Base-by-base conservation (phyloP, 306 rosid genomes). In the Cucurbita moschata region DNA sequence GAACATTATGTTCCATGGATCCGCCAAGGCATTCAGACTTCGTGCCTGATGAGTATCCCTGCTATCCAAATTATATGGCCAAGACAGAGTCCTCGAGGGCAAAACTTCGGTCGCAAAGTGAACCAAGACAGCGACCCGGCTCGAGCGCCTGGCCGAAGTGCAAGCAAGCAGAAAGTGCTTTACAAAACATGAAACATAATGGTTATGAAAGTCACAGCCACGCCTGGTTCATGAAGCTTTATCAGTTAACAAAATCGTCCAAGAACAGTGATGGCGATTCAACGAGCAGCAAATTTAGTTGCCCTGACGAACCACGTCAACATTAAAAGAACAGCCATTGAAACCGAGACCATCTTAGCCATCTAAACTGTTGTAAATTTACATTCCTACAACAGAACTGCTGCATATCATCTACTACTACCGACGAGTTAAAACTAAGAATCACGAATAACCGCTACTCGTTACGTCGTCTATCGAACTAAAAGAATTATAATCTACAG, bases 41-140 rank as follows among this genome's bases (percentile, higher is more conserved):
- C 49, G 6, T 52, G 4, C 73, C 64, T 58, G 37, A 76, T 63
- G 81, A 77, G 37, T 76, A 80, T 67, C 73, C 85, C 75, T 62
- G 79, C 76, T 75, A 81, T 73, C 88, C 97, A 69, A 87, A 72
- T 83, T 86, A 85, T 84, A 89, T 88, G 95, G 83, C 82, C 72
- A 90, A 84, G 53, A 90, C 98, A 14, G 76, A 86, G 72, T 87
- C 96, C 47, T 90, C 98, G 0, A 85, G 61, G 82, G 97, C 95
- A 7, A 91, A 91, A 83, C 75, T 79, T 23, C 83, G 97, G 79
- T 89, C 95, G 42, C 87, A 81, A 70, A 94, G 99, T 75, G 97
- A 89, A 77, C 99, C 96, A 16, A 94, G 78, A 82, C 92, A 89
- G 76, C 72, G 98, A 60, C 96, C 98, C 4, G 79, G 61, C 55